Conservation (phyloP, 2,329 filamentous ascomycete genomes). For the Hortaea werneckii region DNA sequence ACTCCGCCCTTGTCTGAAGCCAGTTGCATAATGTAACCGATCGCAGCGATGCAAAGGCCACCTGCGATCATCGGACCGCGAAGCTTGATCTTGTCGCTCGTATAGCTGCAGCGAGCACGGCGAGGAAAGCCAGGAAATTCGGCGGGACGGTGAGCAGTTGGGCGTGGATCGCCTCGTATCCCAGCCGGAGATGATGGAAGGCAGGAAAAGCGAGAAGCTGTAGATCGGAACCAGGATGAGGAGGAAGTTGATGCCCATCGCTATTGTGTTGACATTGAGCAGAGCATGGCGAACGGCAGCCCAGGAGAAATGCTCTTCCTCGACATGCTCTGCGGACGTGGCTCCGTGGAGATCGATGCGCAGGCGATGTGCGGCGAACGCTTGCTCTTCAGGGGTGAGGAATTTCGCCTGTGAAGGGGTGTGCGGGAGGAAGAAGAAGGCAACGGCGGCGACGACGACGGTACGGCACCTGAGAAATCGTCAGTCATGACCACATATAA, state of each 20-base stretch:
- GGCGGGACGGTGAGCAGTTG: slow-evolving; percentile 32
- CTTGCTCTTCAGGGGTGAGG: slow-evolving; percentile 22
- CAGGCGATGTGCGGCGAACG: slow-evolving; percentile 20
- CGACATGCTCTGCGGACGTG: slow-evolving; percentile 15
- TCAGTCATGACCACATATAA: background rate
- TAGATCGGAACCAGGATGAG: slow-evolving; percentile 28
- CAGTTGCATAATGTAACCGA: slow-evolving; percentile 32
- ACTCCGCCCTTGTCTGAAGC: slow-evolving; percentile 21
- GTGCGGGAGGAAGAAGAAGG: slow-evolving; percentile 47
- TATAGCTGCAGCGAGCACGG: slow-evolving; percentile 17
- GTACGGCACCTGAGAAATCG: slow-evolving; percentile 41
- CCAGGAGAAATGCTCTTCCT: slow-evolving; percentile 26
- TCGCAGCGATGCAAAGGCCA: slow-evolving; percentile 20
- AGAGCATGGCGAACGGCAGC: slow-evolving; percentile 20
- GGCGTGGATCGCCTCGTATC: slow-evolving; percentile 31
- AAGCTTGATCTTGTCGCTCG: slow-evolving; percentile 23
- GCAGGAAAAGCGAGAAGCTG: slow-evolving; percentile 38
- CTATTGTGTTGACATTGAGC: slow-evolving; percentile 26
- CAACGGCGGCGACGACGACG: slow-evolving; percentile 42
- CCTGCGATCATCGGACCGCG: slow-evolving; percentile 24
- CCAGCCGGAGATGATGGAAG: slow-evolving; percentile 35
- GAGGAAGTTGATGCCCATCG: slow-evolving; percentile 25
- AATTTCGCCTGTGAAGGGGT: slow-evolving; percentile 39
- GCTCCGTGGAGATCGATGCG: slow-evolving; percentile 23
- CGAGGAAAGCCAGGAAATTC: slow-evolving; percentile 25